Base-by-base conservation (phyloP, 805 yeast genomes). In the Teunomyces panamensis region DNA sequence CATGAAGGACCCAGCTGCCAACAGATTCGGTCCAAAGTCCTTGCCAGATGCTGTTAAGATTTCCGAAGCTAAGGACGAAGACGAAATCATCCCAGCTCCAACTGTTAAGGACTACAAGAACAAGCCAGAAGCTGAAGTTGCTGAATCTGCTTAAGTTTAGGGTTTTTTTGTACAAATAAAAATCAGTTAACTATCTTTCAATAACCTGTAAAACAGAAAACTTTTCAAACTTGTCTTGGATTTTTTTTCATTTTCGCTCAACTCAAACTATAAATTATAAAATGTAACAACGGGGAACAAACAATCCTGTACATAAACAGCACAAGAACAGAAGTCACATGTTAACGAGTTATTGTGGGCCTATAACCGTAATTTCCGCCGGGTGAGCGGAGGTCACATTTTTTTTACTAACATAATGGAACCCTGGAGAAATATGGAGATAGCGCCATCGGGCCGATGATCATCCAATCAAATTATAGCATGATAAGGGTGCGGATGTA, bases 1-100 rank as follows among this genome's bases (percentile, higher is more conserved):
- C 74, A 94, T 94, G 99, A 89, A 89, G 76, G 98, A 92, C 84
- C 97, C 98, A 78, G 89, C 92, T 66, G 72, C 82, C 68, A 80
- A 83, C 83, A 84, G 77, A 74, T 65, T 65, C 62, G 96, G 96
- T 78, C 96, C 96, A 80, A 89, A 71, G 74, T 81, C 96, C 52
- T 83, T 91, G 73, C 97, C 97, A 74, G 97, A 91, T 78, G 89
- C 85, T 75, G 97, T 91, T 75, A 81, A 83, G 76, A 86, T 91
- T 69, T 74, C 81, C 65, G 96, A 89, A 75, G 96, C 96, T 77
- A 91, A 91, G 87, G 97, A 90, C 69, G 97, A 91, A 71, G 77
- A 71, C 50, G 89, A 83, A 73, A 77, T 73, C 58, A 75, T 86
- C 66, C 78, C 82, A 62, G 89, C 84, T 69, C 96, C 96, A 71